A percentile compares a stretch with the other conserved stretches of the same genome.
Evolutionary conservation across 2,329 filamentous ascomycete species (phyloP).

Genomic region (Grosmannia serpens): DNA sequence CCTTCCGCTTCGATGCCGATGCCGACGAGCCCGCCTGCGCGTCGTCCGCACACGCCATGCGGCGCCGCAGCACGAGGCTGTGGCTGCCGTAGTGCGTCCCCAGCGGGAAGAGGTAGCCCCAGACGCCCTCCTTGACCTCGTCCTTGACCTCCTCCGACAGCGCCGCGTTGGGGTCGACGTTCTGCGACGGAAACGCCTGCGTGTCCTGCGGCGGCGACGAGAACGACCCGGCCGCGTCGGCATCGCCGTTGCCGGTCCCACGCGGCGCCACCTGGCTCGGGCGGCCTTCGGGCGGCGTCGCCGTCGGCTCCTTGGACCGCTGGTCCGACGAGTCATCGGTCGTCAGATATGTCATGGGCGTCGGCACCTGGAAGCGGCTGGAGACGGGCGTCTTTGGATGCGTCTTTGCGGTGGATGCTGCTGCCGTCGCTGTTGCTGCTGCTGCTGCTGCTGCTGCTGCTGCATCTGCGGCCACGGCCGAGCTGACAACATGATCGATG

Average conservation of each 20-base stretch:
- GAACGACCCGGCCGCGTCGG: constrained; percentile 27
- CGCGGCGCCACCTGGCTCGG: constrained; percentile 41
- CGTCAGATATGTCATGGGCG: constrained; percentile 57
- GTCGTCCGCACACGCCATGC: constrained; percentile 53
- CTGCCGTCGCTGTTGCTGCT: background rate
- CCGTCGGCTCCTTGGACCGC: constrained; percentile 57
- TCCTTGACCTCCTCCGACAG: constrained; percentile 76
- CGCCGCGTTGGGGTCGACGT: constrained; percentile 57
- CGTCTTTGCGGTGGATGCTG: constrained; percentile 1
- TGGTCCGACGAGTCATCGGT: constrained; percentile 45
- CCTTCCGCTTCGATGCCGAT: constrained; percentile 23
- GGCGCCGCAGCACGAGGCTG: constrained; percentile 62
- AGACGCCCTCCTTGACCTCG: constrained; percentile 74
- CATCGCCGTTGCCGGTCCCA: constrained; percentile 7
- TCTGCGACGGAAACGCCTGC: constrained; percentile 66
- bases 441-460: background rate
- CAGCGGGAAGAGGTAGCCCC: constrained; percentile 80
- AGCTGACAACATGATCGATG: background rate
- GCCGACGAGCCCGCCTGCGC: constrained; percentile 15
- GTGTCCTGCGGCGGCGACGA: constrained; percentile 55
- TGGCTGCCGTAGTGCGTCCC: constrained; percentile 55
- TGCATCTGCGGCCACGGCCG: background rate
- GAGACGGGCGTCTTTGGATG: constrained; percentile 46
- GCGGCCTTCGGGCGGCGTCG: constrained; percentile 53
- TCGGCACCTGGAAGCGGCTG: constrained; percentile 62